phyloP scores from a whole-genome alignment of 129 eudicot genomes.

The Flaveria bidentis region DNA sequence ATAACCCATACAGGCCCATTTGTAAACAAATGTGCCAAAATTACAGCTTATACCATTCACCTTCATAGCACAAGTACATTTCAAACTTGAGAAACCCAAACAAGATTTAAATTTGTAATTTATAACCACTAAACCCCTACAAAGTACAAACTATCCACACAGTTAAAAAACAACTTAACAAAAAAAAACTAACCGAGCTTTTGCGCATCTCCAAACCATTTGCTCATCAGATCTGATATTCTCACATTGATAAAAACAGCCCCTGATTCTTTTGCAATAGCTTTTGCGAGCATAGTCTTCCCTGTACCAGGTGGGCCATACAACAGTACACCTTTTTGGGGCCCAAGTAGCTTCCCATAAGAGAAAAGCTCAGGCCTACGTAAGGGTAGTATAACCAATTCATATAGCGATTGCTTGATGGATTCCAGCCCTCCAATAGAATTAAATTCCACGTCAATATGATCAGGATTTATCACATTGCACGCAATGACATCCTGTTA shows the following conservation, averaged over 20 bases:
- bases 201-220: slow-evolving; percentile 94
- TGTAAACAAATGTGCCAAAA: not conserved
- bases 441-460: slow-evolving; percentile 74
- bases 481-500: slow-evolving; percentile 84
- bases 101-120: not conserved
- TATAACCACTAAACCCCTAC: not conserved
- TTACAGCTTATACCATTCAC: not conserved
- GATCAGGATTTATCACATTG: slow-evolving; percentile 83
- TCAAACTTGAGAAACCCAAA: not conserved
- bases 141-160: slow-evolving; percentile 16
- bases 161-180: not conserved
- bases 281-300: slow-evolving; percentile 97
- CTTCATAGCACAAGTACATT: slow-evolving; percentile 14
- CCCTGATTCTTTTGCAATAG: slow-evolving; percentile 92
- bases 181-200: slow-evolving; percentile 62
- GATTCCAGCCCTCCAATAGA: slow-evolving; percentile 84
- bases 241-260: slow-evolving; percentile 93
- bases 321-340: slow-evolving; percentile 85
- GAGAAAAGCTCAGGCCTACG: slow-evolving; percentile 86
- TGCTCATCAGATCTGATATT: slow-evolving; percentile 84
- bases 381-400: slow-evolving; percentile 76
- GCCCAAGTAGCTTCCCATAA: slow-evolving; percentile 81
- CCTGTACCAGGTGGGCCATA: slow-evolving; percentile 98
- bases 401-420: slow-evolving; percentile 68
- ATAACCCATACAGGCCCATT: not conserved